These are phyloP conservation scores for Colletotrichum costaricense DNA, from an alignment of 2,329 filamentous ascomycete species.

Conservation along the genomic window DNA sequence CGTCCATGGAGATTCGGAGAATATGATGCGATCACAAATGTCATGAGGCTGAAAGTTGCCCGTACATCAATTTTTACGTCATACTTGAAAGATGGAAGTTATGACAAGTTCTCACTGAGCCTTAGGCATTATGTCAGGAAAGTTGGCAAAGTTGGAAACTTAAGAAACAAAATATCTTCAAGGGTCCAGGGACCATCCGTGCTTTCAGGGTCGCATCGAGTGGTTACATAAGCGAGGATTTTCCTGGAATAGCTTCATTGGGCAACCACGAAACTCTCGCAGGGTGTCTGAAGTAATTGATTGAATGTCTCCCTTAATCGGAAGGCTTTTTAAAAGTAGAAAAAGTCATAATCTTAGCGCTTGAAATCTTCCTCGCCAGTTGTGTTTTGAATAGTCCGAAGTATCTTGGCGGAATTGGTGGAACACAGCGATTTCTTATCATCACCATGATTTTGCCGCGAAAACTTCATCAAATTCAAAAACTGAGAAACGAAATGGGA, in stretches of 20 bases:
- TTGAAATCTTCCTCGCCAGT: too few relatives aligned
- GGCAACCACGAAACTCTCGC: background rate
- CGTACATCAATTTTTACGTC: background rate
- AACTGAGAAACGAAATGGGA: too few relatives aligned
- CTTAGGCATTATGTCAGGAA: slow-evolving; percentile 13
- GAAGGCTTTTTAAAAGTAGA: too few relatives aligned
- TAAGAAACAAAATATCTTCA: slow-evolving; percentile 2
- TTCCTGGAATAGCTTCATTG: background rate
- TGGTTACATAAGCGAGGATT: background rate
- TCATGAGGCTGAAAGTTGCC: background rate
- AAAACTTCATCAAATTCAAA: too few relatives aligned
- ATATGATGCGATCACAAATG: background rate
- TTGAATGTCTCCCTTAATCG: too few relatives aligned
- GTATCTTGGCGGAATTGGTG: too few relatives aligned
- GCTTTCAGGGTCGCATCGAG: background rate
- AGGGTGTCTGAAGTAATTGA: background rate
- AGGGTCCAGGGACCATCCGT: slow-evolving; percentile 18
- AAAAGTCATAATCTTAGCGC: too few relatives aligned
- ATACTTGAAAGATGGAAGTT: background rate
- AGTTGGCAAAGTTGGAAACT: slow-evolving; percentile 26
- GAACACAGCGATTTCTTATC: too few relatives aligned
- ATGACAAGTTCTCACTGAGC: background rate
- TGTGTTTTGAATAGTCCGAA: too few relatives aligned
- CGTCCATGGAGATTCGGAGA: background rate
- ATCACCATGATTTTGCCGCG: too few relatives aligned